phyloP scores from a whole-genome alignment of 495 filamentous ascomycete genomes.

The Daldinia vernicosa region DNA sequence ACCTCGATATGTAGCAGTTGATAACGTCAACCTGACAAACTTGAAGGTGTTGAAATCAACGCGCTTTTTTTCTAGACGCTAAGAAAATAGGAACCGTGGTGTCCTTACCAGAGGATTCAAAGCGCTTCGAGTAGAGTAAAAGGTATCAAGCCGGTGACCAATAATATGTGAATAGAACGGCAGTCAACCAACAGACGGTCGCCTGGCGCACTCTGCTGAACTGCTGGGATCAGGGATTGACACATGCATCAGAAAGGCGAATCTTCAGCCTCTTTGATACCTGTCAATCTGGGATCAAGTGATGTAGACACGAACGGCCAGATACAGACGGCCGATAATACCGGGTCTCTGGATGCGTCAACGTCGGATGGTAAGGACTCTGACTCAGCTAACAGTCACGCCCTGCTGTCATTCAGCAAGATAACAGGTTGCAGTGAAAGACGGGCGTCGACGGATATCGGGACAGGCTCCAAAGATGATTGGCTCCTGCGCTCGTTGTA shows the following conservation, averaged over 20 bases:
- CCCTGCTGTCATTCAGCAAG: conserved; percentile 19
- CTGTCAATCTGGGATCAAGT: conserved; percentile 20
- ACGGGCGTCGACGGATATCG: conserved; percentile 38
- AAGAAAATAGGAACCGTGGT: neutral
- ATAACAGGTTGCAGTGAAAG: conserved; percentile 33
- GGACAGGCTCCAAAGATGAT: conserved; percentile 32
- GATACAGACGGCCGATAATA: conserved; percentile 19
- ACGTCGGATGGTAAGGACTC: conserved; percentile 1
- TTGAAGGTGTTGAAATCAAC: neutral
- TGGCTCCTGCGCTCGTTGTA: conserved; percentile 38
- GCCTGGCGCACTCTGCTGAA: conserved; percentile 27
- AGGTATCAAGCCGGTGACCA: conserved; percentile 13
- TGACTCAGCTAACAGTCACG: conserved; percentile 32
- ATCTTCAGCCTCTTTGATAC: conserved; percentile 38
- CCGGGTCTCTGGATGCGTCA: conserved; percentile 15
- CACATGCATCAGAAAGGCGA: conserved; percentile 24
- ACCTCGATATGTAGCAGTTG: neutral
- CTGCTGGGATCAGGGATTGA: conserved; percentile 40
- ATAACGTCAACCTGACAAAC: neutral
- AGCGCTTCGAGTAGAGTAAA: conserved; percentile 3
- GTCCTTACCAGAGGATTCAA: conserved; percentile 25
- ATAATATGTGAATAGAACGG: conserved; percentile 10
- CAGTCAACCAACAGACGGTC: conserved; percentile 28
- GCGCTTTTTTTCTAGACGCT: neutral
- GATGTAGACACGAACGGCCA: conserved; percentile 17